Conservation (phyloP, 345 rosid species). For the Clausena lansium region DNA sequence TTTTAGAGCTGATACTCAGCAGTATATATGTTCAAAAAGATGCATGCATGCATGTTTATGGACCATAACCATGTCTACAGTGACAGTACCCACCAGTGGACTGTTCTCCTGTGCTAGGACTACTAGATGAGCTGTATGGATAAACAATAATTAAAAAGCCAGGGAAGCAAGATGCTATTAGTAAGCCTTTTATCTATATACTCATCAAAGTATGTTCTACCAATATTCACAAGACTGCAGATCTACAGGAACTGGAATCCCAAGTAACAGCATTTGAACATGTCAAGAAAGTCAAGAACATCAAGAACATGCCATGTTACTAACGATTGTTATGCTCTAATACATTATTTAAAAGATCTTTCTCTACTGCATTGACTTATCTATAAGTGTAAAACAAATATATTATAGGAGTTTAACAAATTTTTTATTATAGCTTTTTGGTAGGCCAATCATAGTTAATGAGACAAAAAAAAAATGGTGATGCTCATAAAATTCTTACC, state of each 20-base stretch:
- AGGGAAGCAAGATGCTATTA: background rate
- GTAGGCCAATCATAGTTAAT: conserved; percentile 2
- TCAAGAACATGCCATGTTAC: conserved; percentile 5
- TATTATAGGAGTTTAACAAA: background rate
- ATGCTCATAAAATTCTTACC: conserved; percentile 41
- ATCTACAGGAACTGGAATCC: background rate
- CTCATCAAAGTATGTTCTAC: background rate
- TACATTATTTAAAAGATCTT: background rate
- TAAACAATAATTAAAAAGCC: background rate
- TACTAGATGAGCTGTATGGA: background rate
- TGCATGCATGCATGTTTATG: background rate
- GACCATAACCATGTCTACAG: background rate
- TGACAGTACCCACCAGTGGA: background rate
- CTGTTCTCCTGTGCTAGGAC: background rate
- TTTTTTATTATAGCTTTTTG: background rate
- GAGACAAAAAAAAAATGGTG: background rate
- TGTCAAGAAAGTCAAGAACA: background rate
- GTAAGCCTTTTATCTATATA: background rate
- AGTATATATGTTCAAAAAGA: background rate
- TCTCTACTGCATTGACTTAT: background rate
- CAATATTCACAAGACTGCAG: background rate
- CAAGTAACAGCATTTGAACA: background rate
- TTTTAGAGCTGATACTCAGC: background rate
- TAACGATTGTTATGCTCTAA: background rate
- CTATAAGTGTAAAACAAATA: background rate